These are phyloP conservation scores for Didymella arachidicola DNA, from an alignment of 2,329 filamentous ascomycete genomes.

Conservation along the genomic window DNA sequence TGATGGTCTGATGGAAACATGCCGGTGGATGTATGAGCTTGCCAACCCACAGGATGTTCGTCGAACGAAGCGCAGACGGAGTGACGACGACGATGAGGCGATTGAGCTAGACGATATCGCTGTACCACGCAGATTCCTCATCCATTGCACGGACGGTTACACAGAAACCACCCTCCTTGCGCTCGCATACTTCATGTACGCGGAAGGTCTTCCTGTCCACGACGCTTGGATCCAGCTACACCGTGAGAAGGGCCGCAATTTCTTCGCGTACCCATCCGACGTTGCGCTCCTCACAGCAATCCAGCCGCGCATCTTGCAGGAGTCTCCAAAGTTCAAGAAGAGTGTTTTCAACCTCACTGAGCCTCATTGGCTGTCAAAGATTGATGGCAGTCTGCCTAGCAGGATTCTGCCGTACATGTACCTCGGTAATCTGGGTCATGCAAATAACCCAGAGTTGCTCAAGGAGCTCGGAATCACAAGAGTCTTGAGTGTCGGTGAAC, in stretches of 20 bases:
- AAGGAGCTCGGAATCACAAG: conserved; percentile 82
- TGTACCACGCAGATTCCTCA: conserved; percentile 72
- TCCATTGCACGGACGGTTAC: conserved; percentile 95
- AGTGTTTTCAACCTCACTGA: conserved; percentile 66
- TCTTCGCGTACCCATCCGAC: conserved; percentile 94
- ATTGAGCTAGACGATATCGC: conserved; percentile 59
- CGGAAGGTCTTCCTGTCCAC: conserved; percentile 79
- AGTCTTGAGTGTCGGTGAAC: conserved; percentile 91
- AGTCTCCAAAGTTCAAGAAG: conserved; percentile 66
- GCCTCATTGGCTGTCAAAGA: conserved; percentile 80
- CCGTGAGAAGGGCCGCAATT: conserved; percentile 81
- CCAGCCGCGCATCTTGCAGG: conserved; percentile 75
- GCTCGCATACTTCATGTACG: conserved; percentile 93
- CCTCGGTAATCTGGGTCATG: conserved; percentile 89
- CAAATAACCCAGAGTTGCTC: conserved; percentile 89
- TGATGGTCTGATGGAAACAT: conserved; percentile 83
- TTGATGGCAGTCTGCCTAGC: conserved; percentile 92
- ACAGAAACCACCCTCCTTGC: conserved; percentile 91
- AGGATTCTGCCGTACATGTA: conserved; percentile 94
- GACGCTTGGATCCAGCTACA: conserved; percentile 90
- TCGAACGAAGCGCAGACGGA: conserved; percentile 55
- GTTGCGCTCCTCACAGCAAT: conserved; percentile 82
- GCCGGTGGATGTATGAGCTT: conserved; percentile 87
- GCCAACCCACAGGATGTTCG: conserved; percentile 67
- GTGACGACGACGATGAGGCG: conserved; percentile 60